phyloP scores from a whole-genome alignment of 2,329 filamentous ascomycete species.

The Zymoseptoria brevis region DNA sequence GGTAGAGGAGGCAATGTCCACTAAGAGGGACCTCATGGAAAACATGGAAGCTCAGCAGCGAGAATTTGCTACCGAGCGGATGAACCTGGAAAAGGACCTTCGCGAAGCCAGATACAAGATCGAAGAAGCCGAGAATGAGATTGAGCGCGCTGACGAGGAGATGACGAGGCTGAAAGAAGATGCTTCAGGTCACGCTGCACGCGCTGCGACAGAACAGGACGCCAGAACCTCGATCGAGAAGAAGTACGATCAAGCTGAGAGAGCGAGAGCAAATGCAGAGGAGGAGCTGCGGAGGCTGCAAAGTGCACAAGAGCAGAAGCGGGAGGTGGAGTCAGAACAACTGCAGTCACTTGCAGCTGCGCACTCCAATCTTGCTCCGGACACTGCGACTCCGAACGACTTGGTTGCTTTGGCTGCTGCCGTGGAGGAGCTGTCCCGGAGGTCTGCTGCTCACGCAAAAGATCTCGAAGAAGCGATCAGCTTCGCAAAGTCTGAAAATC shows the following conservation, averaged over 20 bases:
- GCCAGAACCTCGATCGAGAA: slow-evolving; percentile 55
- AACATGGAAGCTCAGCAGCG: slow-evolving; percentile 89
- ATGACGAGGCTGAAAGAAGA: slow-evolving; percentile 52
- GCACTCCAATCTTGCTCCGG: slow-evolving; percentile 34
- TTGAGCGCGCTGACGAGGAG: slow-evolving; percentile 72
- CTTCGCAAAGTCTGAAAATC: slow-evolving; percentile 40
- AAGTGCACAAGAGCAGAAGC: slow-evolving; percentile 48
- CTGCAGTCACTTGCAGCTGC: slow-evolving; percentile 27
- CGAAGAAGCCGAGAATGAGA: slow-evolving; percentile 86
- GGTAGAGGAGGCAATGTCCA: slow-evolving; percentile 80
- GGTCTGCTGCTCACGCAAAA: slow-evolving; percentile 36
- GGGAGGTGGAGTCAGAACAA: slow-evolving; percentile 35
- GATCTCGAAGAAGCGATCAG: slow-evolving; percentile 41
- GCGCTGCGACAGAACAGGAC: slow-evolving; percentile 52
- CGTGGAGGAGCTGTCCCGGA: slow-evolving; percentile 38
- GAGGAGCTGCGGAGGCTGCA: slow-evolving; percentile 45
- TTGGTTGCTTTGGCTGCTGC: slow-evolving; percentile 32
- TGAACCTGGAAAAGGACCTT: slow-evolving; percentile 73
- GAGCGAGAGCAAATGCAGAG: slow-evolving; percentile 24
- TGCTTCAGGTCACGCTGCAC: slow-evolving; percentile 53
- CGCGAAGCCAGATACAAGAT: slow-evolving; percentile 65
- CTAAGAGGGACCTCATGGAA: slow-evolving; percentile 85
- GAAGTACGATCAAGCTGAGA: slow-evolving; percentile 33
- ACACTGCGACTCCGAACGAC: slow-evolving; percentile 29
- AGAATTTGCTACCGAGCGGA: slow-evolving; percentile 80